A percentile compares a stretch with the other conserved stretches of the same genome.
Conservation (phyloP, 2,329 filamentous ascomycete genomes). For the Teratosphaeria epicoccoides region DNA sequence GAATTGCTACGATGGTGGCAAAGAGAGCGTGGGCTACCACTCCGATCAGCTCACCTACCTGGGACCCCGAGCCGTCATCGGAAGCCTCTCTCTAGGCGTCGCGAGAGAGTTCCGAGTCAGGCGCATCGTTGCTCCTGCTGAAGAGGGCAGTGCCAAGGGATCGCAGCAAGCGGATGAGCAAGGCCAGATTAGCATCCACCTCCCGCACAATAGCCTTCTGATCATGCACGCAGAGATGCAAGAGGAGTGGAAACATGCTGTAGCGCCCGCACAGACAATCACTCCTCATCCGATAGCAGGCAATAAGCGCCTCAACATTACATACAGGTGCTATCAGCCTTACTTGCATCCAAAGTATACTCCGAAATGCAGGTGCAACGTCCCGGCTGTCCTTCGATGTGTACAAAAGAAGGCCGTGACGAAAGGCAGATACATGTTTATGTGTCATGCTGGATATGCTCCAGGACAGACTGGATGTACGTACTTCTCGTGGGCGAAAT, state of each 20-base stretch:
- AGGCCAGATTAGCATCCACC: slow-evolving; percentile 83
- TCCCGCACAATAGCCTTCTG: slow-evolving; percentile 86
- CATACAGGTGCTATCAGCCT: slow-evolving; percentile 76
- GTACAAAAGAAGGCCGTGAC: slow-evolving; percentile 70
- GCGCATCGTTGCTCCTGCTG: slow-evolving; percentile 51
- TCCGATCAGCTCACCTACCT: slow-evolving; percentile 88
- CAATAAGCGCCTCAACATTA: slow-evolving; percentile 80
- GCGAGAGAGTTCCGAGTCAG: slow-evolving; percentile 88
- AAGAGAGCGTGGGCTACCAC: slow-evolving; percentile 83
- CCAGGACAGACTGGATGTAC: slow-evolving; percentile 56
- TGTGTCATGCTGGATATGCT: slow-evolving; percentile 70
- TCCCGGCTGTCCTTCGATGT: slow-evolving; percentile 61
- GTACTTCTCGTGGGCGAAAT: slow-evolving; percentile 78
- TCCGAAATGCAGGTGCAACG: slow-evolving; percentile 64
- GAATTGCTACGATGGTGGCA: slow-evolving; percentile 79
- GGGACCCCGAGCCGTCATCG: slow-evolving; percentile 78
- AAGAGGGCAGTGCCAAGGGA: slow-evolving; percentile 8
- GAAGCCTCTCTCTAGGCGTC: slow-evolving; percentile 80
- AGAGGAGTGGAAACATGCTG: slow-evolving; percentile 88
- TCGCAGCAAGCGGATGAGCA: slow-evolving; percentile 47
- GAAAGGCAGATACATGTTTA: slow-evolving; percentile 80
- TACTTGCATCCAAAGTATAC: slow-evolving; percentile 67
- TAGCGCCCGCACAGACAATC: slow-evolving; percentile 63
- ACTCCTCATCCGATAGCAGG: slow-evolving; percentile 75
- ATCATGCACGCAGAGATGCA: slow-evolving; percentile 99